Evolutionary conservation across 2,329 filamentous ascomycete genomes (phyloP), one percentile per base, ranked within the genome.

Genomic region (Trichoderma hamatum): DNA sequence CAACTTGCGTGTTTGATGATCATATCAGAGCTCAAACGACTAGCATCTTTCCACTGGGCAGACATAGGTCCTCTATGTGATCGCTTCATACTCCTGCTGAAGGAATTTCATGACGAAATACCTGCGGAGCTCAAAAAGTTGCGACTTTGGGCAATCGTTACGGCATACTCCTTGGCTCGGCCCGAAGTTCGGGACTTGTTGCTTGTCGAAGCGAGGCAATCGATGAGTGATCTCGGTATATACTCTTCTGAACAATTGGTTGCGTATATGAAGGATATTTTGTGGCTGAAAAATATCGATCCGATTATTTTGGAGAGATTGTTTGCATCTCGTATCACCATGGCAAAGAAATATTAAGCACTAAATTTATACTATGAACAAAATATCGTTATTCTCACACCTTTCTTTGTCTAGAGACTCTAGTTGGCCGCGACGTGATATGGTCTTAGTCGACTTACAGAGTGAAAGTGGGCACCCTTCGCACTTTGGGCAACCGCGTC

Each of bases 1-100:
- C 62, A 65, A 24, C 62, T 65, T n/a, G 62, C 62, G 3, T 65
- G 62, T 34, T 24, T 65, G 19, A 46, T 65, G 51, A 43, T 65
- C n/a, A 32, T 65, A 3, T 65, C 62, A 7, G 52, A 46, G 26
- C 6, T 65, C 32, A 65, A 65, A 34, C 51, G 36, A 26, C 5
- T 43, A 39, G 62, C 62, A 32, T 55, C 51, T 9, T 65, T 65
- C 14, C 62, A 65, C n/a, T 65, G 62, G 24, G 62, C 51, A 3
- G 62, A 65, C 32, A 56, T 65, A n/a, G 51, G 26, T 11, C 51
- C 51, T 7, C 9, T 65, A 3, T 10, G 51, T 21, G 51, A 65
- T 3, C 62, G 62, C 1, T 30, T 65, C 26, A 11, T 21, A 0
- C 24, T 2, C 11, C 34, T 65, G 2, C 26, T 65, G 2, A 11